Evolutionary conservation across 495 filamentous ascomycete genomes (phyloP).

Genomic region (Penicillium bovifimosum): DNA sequence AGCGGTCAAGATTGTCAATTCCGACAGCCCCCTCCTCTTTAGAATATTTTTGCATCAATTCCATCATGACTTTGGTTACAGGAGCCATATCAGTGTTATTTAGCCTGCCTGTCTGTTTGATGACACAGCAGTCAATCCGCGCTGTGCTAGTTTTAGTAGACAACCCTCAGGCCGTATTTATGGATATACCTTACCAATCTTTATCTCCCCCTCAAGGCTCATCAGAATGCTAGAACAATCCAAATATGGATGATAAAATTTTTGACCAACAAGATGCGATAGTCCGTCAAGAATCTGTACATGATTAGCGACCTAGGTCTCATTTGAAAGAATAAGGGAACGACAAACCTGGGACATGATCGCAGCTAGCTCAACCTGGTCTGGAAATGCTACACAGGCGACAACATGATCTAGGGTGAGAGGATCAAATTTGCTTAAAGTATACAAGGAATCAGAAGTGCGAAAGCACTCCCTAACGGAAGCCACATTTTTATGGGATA

Average conservation of each 20-base stretch:
- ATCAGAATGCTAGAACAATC: slow-evolving; percentile 14
- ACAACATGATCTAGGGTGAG: slow-evolving; percentile 16
- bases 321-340: neutral
- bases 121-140: slow-evolving; percentile 5
- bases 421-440: slow-evolving; percentile 10
- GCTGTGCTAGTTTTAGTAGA: slow-evolving; percentile 1
- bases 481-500: slow-evolving; percentile 9
- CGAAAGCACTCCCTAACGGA: slow-evolving; percentile 6
- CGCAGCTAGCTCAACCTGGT: slow-evolving; percentile 11
- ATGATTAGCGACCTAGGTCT: slow-evolving; percentile 1
- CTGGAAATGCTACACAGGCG: slow-evolving; percentile 13
- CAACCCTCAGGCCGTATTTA: neutral
- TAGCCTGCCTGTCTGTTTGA: neutral
- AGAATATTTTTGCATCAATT: slow-evolving; percentile 36
- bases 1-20: slow-evolving; percentile 27
- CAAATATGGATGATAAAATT: slow-evolving; percentile 10
- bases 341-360: slow-evolving; percentile 15
- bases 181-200: slow-evolving; percentile 10
- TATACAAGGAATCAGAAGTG: slow-evolving; percentile 10
- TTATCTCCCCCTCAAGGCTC: slow-evolving; percentile 8
- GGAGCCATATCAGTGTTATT: slow-evolving; percentile 9
- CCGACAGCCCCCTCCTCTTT: slow-evolving; percentile 32
- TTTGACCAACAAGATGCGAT: slow-evolving; percentile 6
- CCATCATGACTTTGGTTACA: slow-evolving; percentile 19
- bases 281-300: slow-evolving; percentile 11